A percentile compares a stretch with the other conserved stretches of the same genome.
phyloP scores from a whole-genome alignment of 164 flowering plant genomes.

The Litsea cubeba region DNA sequence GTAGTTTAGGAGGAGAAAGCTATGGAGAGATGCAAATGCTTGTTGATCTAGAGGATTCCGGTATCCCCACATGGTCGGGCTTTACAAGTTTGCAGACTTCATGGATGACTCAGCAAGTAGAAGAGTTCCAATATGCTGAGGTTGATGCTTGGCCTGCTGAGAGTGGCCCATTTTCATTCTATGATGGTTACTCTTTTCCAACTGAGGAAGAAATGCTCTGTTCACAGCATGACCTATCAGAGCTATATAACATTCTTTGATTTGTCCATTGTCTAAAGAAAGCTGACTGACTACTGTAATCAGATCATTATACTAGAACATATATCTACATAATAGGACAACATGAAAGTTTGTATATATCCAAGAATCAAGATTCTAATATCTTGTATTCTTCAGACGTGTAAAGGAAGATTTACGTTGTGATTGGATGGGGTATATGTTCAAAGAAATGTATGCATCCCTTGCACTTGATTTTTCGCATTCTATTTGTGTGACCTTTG shows the following conservation, averaged over 20 bases:
- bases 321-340: background rate
- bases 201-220: constrained; percentile 20
- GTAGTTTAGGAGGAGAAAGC: background rate
- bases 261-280: background rate
- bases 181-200: constrained; percentile 13
- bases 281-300: background rate
- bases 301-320: background rate
- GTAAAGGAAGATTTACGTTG: background rate
- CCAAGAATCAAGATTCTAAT: background rate
- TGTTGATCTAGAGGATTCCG: constrained; percentile 11
- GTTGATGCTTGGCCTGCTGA: constrained; percentile 30
- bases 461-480: background rate
- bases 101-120: constrained; percentile 7
- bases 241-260: constrained; percentile 14
- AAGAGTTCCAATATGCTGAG: constrained; percentile 11
- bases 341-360: background rate
- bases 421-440: background rate
- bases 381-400: background rate
- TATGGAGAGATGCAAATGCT: constrained; percentile 9
- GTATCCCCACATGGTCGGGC: constrained; percentile 2
- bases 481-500: too few relatives aligned
- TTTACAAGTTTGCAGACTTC: constrained; percentile 17
- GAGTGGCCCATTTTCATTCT: constrained; percentile 13
- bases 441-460: background rate
- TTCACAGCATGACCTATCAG: constrained; percentile 27